These are phyloP conservation scores for Pseudonectria buxi DNA, from an alignment of 2,329 filamentous ascomycete species.

Conservation along the genomic window DNA sequence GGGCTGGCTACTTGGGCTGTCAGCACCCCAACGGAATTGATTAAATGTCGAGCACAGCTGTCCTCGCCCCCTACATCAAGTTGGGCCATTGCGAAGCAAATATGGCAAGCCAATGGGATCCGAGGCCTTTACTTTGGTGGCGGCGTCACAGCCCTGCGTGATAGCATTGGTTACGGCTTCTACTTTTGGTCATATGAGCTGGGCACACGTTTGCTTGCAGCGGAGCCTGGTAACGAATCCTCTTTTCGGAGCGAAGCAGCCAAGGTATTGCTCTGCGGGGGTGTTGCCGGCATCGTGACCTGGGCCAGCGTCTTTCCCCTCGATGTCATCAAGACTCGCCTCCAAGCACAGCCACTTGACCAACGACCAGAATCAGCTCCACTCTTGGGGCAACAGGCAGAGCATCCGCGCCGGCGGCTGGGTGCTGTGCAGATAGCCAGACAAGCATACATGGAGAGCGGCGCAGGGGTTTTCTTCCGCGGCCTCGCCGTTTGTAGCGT, in stretches of 20 bases:
- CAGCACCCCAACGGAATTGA: constrained; percentile 80
- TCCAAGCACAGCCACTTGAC: constrained; percentile 63
- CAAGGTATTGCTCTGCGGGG: constrained; percentile 74
- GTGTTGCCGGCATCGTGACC: constrained; percentile 77
- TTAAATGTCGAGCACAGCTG: constrained; percentile 84
- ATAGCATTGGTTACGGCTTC: constrained; percentile 92
- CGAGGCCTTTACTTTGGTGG: constrained; percentile 77
- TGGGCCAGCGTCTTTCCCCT: constrained; percentile 90
- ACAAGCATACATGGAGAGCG: constrained; percentile 58
- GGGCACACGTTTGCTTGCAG: constrained; percentile 49
- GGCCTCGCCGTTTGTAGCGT: constrained; percentile 76
- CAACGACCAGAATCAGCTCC: constrained; percentile 10
- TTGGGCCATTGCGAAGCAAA: constrained; percentile 56
- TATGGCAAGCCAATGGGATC: constrained; percentile 51
- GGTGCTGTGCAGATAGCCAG: constrained; percentile 58
- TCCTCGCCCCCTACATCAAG: constrained; percentile 43
- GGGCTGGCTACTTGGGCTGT: constrained; percentile 82
- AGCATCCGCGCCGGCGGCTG: constrained; percentile 22
- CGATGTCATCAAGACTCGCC: constrained; percentile 84
- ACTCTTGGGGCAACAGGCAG: constrained; percentile 14
- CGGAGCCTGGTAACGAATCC: constrained; percentile 11
- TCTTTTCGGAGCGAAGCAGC: constrained; percentile 40
- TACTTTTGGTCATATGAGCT: constrained; percentile 94
- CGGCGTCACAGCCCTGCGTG: constrained; percentile 70
- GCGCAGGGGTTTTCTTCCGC: constrained; percentile 59